Conservation (phyloP, 345 rosid species). For the Rhodamnia argentea region DNA sequence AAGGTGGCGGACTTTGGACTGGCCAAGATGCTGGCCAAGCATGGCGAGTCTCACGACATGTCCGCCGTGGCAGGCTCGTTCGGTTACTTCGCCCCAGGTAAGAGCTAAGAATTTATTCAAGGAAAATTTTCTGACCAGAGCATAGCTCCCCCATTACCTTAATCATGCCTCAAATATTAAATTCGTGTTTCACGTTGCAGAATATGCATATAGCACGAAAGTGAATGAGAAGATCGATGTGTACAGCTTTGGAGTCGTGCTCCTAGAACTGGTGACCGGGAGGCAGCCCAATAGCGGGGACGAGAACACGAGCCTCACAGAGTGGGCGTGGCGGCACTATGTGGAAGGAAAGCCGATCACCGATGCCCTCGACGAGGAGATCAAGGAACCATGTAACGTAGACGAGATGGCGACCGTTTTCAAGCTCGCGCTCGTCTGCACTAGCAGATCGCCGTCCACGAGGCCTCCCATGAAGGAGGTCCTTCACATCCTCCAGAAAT, state of each 20-base stretch:
- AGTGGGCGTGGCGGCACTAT: slow-evolving; percentile 71
- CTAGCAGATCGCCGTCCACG: slow-evolving; percentile 33
- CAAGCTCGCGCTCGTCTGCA: slow-evolving; percentile 62
- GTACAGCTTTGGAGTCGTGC: slow-evolving; percentile 88
- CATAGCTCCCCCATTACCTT: background rate
- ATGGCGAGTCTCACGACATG: slow-evolving; percentile 60
- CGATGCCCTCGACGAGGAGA: slow-evolving; percentile 53
- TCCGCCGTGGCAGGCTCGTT: slow-evolving; percentile 86
- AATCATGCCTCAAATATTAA: background rate
- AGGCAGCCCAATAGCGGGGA: slow-evolving; percentile 52
- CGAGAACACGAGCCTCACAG: slow-evolving; percentile 67
- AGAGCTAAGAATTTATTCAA: background rate
- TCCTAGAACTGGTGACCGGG: slow-evolving; percentile 80
- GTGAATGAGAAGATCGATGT: slow-evolving; percentile 79
- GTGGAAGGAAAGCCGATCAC: slow-evolving; percentile 29
- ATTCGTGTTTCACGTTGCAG: slow-evolving; percentile 22
- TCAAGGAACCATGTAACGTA: slow-evolving; percentile 24
- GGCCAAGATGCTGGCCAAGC: slow-evolving; percentile 58
- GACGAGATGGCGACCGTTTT: slow-evolving; percentile 58
- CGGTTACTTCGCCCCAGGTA: slow-evolving; percentile 93
- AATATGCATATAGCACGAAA: slow-evolving; percentile 63
- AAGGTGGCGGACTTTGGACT: slow-evolving; percentile 89
- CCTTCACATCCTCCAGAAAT: slow-evolving; percentile 42
- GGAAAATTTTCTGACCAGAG: background rate
- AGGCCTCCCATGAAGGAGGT: slow-evolving; percentile 85